A percentile compares a stretch with the other conserved stretches of the same genome.
Evolutionary conservation across 352 stramenopile species (phyloP).

Genomic region (Pythium scleroteichum): DNA sequence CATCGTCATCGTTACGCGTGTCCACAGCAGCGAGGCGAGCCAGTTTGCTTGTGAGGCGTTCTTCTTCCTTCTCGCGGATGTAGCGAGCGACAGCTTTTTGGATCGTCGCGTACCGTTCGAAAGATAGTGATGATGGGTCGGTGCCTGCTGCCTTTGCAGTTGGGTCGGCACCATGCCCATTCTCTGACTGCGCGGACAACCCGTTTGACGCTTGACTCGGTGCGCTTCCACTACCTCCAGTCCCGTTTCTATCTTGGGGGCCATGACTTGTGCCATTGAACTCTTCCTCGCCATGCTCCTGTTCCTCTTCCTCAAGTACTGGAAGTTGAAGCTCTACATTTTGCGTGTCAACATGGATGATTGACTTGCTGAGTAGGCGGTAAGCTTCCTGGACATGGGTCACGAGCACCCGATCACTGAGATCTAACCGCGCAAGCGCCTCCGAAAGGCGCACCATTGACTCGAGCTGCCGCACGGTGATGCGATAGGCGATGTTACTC

Average conservation of each 20-base stretch:
- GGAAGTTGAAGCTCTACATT: slow-evolving; percentile 93
- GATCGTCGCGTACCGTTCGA: slow-evolving; percentile 81
- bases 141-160: slow-evolving; percentile 7
- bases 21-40: slow-evolving; percentile 38
- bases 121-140: slow-evolving; percentile 56
- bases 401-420: slow-evolving; percentile 91
- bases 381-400: slow-evolving; percentile 97
- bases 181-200: neutral
- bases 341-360: slow-evolving; percentile 99
- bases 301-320: slow-evolving; percentile 50
- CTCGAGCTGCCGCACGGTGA: slow-evolving; percentile 98
- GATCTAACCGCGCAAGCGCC: slow-evolving; percentile 94
- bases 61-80: slow-evolving; percentile 82
- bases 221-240: neutral
- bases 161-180: slow-evolving; percentile 10
- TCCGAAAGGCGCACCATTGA: slow-evolving; percentile 98
- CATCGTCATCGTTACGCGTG: slow-evolving; percentile 42
- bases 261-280: slow-evolving; percentile 10
- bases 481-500: slow-evolving; percentile 97
- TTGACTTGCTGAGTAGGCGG: slow-evolving; percentile 96
- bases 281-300: slow-evolving; percentile 2
- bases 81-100: slow-evolving; percentile 77
- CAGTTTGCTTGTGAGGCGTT: slow-evolving; percentile 46
- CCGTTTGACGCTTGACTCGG: neutral
- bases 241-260: neutral